Evolutionary conservation across 192 early-diverging fungal species (phyloP), one percentile per base, ranked within the genome.

Genomic region (Rhizophlyctis rosea): DNA sequence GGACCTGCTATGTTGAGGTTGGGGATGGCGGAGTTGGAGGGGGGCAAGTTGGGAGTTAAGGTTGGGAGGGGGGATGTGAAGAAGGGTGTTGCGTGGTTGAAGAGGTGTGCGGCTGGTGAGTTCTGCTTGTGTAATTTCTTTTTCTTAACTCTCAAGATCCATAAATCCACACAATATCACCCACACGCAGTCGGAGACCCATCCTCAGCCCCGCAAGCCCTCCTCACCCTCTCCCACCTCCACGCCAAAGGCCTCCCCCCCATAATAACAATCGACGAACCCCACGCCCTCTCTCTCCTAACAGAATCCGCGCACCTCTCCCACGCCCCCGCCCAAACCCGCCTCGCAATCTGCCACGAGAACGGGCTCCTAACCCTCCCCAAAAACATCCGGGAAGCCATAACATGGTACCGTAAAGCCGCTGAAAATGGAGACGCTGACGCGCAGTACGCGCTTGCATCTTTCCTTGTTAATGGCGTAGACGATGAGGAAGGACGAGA

Each of bases 381-480:
- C n/a, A n/a, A n/a, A n/a, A n/a, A n/a, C n/a, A n/a, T n/a, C n/a
- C 62, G 56, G 16, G 68, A 62, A 23, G 89, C 86, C 27, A 74
- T 89, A 32, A 72, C 79, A 51, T 87, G 90, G 73, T 98, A 94
- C 74, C 74, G 78, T 54, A 68, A 78, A 49, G 94, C 92, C 3
- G 87, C 91, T 4, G 85, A 88, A 33, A 79, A 86, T 11, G 56
- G 57, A 3, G 27, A 73, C 33, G 64, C 80, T 24, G 87, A 92
- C 51, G 87, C 91, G 25, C 82, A 90, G 80, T 85, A 93, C 73
- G 88, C 84, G 24, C 74, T 98, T 14, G 86, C 88, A 31, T 89
- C 87, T 11, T 92, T 91, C 85, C 91, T 91, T 62, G 68, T 94
- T 24, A 82, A 81, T 27, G 94, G 94, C 44, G 75, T 84, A 3